A percentile compares a stretch with the other conserved stretches of the same genome.
Evolutionary conservation across 768 basidiomycete genomes (phyloP).

Genomic region (Aureoboletus auriporus): DNA sequence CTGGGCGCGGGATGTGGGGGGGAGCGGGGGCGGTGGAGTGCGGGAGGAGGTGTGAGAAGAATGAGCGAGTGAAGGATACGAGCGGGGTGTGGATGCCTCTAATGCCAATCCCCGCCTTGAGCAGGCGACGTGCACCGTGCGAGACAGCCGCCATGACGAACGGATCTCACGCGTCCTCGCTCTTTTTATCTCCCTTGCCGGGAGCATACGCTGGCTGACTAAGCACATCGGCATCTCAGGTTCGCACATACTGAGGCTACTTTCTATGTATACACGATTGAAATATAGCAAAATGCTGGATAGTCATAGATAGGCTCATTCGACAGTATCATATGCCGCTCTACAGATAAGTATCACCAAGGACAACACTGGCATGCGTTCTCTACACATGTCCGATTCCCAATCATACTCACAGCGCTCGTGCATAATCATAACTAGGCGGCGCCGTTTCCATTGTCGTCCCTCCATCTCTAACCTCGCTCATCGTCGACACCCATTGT

Average conservation of each 20-base stretch:
- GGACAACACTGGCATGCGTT: too few relatives aligned
- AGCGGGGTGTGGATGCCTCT: constrained; percentile 2
- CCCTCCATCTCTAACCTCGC: constrained; percentile 31
- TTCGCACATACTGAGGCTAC: too few relatives aligned
- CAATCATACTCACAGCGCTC: constrained; percentile 1
- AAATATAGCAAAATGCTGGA: too few relatives aligned
- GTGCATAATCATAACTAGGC: constrained; percentile 22
- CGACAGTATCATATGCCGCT: too few relatives aligned
- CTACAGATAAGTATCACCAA: too few relatives aligned
- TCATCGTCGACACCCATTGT: constrained; percentile 38
- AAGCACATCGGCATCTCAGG: neutral
- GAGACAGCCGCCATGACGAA: constrained; percentile 22
- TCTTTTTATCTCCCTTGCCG: neutral
- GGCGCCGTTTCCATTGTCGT: constrained; percentile 24
- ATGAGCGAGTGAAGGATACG: constrained; percentile 49
- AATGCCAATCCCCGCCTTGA: too few relatives aligned
- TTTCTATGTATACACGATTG: too few relatives aligned
- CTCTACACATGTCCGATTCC: too few relatives aligned
- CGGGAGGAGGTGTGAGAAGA: constrained; percentile 52
- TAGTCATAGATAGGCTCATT: too few relatives aligned
- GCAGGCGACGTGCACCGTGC: constrained; percentile 8
- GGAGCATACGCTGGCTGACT: neutral
- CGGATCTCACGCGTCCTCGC: too few relatives aligned
- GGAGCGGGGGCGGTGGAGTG: constrained; percentile 4
- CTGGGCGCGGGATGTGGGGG: constrained; percentile 15